These are phyloP conservation scores for Pogostemon cablin DNA, from an alignment of 257 asterid species.

Conservation along the genomic window DNA sequence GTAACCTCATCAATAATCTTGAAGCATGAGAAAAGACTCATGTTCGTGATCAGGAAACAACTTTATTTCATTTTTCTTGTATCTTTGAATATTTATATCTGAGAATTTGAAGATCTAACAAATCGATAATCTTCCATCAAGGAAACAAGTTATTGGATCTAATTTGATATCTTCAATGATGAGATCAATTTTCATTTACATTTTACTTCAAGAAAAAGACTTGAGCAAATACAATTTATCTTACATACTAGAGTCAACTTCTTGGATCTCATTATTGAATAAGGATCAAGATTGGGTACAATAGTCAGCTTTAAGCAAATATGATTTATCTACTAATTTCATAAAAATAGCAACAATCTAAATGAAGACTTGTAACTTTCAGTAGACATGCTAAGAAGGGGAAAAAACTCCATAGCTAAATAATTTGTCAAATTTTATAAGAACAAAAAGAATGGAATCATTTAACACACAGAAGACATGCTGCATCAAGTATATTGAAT, in stretches of 20 bases:
- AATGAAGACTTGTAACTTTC: conserved; percentile 7
- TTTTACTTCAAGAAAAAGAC: neutral
- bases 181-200: neutral
- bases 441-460: conserved; percentile 17
- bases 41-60: conserved; percentile 12
- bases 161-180: conserved; percentile 5
- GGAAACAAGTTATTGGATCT: neutral
- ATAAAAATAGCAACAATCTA: neutral
- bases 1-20: neutral
- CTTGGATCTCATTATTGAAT: conserved; percentile 1
- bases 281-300: conserved; percentile 3
- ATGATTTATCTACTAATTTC: neutral
- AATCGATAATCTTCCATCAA: neutral
- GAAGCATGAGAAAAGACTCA: neutral
- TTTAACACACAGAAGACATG: conserved; percentile 6
- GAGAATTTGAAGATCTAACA: neutral
- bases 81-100: conserved; percentile 7
- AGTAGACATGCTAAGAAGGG: neutral
- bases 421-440: conserved; percentile 9
- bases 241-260: neutral
- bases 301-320: neutral
- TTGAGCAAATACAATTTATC: neutral
- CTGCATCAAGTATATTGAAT: conserved; percentile 14
- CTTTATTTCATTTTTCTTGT: conserved; percentile 6
- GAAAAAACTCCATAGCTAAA: neutral